Evolutionary conservation across 345 rosid species (phyloP), one percentile per base, ranked within the genome.

Genomic region (Bruguiera parviflora): DNA sequence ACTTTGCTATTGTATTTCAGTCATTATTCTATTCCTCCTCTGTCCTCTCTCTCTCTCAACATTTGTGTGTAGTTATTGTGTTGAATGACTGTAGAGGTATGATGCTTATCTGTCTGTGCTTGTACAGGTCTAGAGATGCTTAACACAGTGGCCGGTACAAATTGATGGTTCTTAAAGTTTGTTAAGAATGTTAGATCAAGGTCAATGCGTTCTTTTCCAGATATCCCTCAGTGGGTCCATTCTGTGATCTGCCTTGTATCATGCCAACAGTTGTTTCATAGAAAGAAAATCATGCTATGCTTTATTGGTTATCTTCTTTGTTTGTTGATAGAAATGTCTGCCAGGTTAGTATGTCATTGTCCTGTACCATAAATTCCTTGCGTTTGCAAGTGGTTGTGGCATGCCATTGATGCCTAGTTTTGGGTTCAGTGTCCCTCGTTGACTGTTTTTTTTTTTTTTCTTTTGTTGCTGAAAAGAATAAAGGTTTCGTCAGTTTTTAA

Each of bases 181-280:
- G 75, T 85, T 77, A 79, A 80, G 85, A 82, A 71, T 66, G 77
- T 78, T 71, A 75, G 84, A 80, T 76, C 80, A 58, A 76, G 80
- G 79, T 53, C 69, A 68, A 49, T 73, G 66, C 70, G 77, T 72
- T 71, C 53, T 68, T 73, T 80, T 69, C 29, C 61, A 65, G 85
- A 75, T 24, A 28, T 60, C 72, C 66, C 81, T 15, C 69, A n/a
- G 69, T 63, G 78, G 68, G 80, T 73, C 71, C 69, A 66, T 39
- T 71, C 79, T 76, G 65, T 72, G 83, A 75, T 85, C 85, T 81
- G 61, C 87, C 46, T 68, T 84, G 85, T 90, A 82, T 82, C 77
- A 81, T 77, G 82, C 73, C 74, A 75, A 55, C 80, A 68, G 65
- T 74, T 85, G 81, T 83, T 78, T 70, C 74, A 81, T 81, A 84